Evolutionary conservation across 768 basidiomycete species (phyloP).

Genomic region (Inosperma sp.): DNA sequence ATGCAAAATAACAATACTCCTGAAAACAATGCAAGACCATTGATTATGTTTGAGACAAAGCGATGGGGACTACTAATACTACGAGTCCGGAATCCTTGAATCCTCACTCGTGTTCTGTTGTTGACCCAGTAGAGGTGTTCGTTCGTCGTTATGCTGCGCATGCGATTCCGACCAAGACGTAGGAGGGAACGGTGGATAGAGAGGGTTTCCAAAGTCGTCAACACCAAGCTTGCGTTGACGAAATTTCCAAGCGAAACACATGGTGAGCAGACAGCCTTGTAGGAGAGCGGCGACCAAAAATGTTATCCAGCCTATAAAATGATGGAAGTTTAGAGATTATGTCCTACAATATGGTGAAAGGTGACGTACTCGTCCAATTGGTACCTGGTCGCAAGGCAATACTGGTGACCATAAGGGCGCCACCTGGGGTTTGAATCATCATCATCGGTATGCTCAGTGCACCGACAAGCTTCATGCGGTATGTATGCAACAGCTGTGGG

Average conservation of each 20-base stretch:
- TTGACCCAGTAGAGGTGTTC: neutral
- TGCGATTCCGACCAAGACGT: slow-evolving; percentile 6
- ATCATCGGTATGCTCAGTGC: slow-evolving; percentile 95
- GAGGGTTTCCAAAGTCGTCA: slow-evolving; percentile 82
- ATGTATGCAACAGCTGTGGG: slow-evolving; percentile 83
- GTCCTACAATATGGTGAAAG: neutral
- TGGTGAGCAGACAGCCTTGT: slow-evolving; percentile 73
- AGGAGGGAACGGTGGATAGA: slow-evolving; percentile 8
- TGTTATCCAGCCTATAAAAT: slow-evolving; percentile 65
- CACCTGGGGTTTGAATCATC: slow-evolving; percentile 90
- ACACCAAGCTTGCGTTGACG: slow-evolving; percentile 71
- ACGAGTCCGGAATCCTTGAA: too few species aligned
- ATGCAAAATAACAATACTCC: too few species aligned
- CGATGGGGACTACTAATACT: too few species aligned
- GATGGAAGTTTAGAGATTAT: neutral
- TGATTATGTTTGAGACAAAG: too few species aligned
- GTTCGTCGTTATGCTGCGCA: slow-evolving; percentile 1
- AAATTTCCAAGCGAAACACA: slow-evolving; percentile 84
- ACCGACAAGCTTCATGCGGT: slow-evolving; percentile 74
- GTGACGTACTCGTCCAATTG: slow-evolving; percentile 71
- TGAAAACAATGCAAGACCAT: too few species aligned
- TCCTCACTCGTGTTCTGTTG: too few species aligned
- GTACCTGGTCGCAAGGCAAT: slow-evolving; percentile 77
- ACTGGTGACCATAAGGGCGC: slow-evolving; percentile 78
- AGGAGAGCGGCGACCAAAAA: slow-evolving; percentile 79